Percentiles rank a stretch among this genome's conserved stretches.
Conservation (phyloP, 768 basidiomycete species). For the Trametes cubensis region DNA sequence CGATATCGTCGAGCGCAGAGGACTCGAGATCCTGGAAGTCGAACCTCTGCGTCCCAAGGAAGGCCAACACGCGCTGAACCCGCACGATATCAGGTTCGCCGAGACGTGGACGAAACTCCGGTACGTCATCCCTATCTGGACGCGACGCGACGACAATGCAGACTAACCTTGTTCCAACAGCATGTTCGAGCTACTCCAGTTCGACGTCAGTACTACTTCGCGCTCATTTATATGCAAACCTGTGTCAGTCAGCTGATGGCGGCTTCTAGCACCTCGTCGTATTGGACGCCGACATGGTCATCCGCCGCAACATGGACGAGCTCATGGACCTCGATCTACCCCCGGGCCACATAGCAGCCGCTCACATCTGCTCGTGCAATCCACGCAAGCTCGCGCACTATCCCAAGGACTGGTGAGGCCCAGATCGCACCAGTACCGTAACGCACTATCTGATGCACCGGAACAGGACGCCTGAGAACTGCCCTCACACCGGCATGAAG, state of each 20-base stretch:
- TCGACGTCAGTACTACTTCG: slow-evolving; percentile 49
- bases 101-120: slow-evolving; percentile 71
- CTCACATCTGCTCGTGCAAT: slow-evolving; percentile 93
- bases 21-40: slow-evolving; percentile 62
- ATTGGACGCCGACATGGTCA: slow-evolving; percentile 87
- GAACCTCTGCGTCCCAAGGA: slow-evolving; percentile 56
- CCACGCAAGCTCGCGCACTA: slow-evolving; percentile 84
- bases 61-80: slow-evolving; percentile 39
- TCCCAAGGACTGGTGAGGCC: slow-evolving; percentile 77
- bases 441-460: not conserved
- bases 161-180: slow-evolving; percentile 30
- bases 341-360: slow-evolving; percentile 79
- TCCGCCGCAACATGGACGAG: slow-evolving; percentile 83
- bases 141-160: not conserved
- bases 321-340: slow-evolving; percentile 57
- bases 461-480: slow-evolving; percentile 88
- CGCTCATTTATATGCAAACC: not conserved
- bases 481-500: slow-evolving; percentile 66
- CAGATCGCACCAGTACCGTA: not conserved
- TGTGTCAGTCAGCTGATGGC: slow-evolving; percentile 10
- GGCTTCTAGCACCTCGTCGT: slow-evolving; percentile 68
- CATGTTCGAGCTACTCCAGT: slow-evolving; percentile 69
- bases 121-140: slow-evolving; percentile 30
- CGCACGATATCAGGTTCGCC: slow-evolving; percentile 50
- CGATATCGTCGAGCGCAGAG: slow-evolving; percentile 51